Conservation (phyloP, 345 rosid species). For the Lepidium africanum region DNA sequence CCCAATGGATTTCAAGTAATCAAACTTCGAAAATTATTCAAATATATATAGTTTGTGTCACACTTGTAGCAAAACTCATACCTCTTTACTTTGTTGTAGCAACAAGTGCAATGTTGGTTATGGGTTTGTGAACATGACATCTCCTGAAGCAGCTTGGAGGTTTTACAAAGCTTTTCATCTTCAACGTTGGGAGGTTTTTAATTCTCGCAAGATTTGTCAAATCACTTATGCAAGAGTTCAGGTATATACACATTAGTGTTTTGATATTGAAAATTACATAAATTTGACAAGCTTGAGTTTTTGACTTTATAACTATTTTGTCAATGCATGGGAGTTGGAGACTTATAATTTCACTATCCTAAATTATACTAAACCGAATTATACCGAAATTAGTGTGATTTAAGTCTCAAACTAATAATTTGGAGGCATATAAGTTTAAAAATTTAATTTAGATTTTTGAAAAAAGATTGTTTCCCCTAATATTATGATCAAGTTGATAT, state of each 20-base stretch:
- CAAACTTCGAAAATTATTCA: background rate
- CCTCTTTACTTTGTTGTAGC: slow-evolving; percentile 26
- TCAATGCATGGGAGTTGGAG: background rate
- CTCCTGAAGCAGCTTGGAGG: slow-evolving; percentile 74
- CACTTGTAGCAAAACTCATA: background rate
- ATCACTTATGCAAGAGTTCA: slow-evolving; percentile 92
- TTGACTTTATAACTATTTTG: background rate
- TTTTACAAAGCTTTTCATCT: slow-evolving; percentile 80
- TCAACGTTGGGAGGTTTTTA: slow-evolving; percentile 94
- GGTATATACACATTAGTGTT: slow-evolving; percentile 32
- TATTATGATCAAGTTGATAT: background rate
- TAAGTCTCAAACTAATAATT: too few species aligned
- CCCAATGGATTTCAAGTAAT: slow-evolving; percentile 96
- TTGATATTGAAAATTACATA: background rate
- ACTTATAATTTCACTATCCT: too few species aligned
- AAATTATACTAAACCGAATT: too few species aligned
- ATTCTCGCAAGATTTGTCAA: slow-evolving; percentile 88
- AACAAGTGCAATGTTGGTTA: slow-evolving; percentile 99
- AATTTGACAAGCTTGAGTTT: background rate
- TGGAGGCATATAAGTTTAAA: too few species aligned
- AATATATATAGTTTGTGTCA: background rate
- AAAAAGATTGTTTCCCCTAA: too few species aligned
- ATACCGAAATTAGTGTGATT: too few species aligned
- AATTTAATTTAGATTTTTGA: too few species aligned
- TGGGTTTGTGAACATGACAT: slow-evolving; percentile 98